These are phyloP conservation scores for Picochlorum sp. DNA, from an alignment of 139 green algal genomes.

Conservation along the genomic window DNA sequence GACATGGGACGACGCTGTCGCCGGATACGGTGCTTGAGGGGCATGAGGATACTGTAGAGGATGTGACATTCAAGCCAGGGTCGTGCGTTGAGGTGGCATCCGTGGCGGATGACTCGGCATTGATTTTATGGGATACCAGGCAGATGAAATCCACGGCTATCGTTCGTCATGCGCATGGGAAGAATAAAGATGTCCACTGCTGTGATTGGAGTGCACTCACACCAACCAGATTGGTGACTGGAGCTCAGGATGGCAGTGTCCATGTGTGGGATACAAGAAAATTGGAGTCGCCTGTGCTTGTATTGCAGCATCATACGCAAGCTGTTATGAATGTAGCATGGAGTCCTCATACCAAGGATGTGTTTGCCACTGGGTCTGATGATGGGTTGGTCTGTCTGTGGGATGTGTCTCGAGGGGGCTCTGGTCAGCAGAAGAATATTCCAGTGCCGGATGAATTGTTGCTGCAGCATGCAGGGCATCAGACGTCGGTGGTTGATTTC, in stretches of 20 bases:
- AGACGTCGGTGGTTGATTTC: conserved; percentile 80
- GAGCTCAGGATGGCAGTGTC: conserved; percentile 63
- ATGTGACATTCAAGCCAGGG: conserved; percentile 69
- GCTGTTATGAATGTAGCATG: conserved; percentile 73
- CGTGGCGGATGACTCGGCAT: conserved; percentile 66
- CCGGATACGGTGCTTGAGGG: conserved; percentile 35
- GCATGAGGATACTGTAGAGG: conserved; percentile 71
- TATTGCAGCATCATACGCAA: conserved; percentile 36
- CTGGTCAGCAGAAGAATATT: conserved; percentile 11
- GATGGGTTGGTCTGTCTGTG: conserved; percentile 70
- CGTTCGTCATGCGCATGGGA: conserved; percentile 30
- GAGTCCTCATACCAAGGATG: conserved; percentile 41
- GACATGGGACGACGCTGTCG: not conserved
- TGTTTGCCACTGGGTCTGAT: conserved; percentile 65
- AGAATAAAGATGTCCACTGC: conserved; percentile 58
- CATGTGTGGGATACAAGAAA: conserved; percentile 77
- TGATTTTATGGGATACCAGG: conserved; percentile 83
- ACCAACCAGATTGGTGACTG: conserved; percentile 62
- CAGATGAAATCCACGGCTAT: conserved; percentile 14
- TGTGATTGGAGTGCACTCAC: conserved; percentile 68
- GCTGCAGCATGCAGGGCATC: conserved; percentile 79
- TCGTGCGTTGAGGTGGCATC: conserved; percentile 49
- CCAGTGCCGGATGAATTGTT: conserved; percentile 50
- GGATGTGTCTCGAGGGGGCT: conserved; percentile 33
- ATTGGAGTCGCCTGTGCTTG: conserved; percentile 19